phyloP scores from a whole-genome alignment of 1,139 yeast genomes.

The Taphrina communis region DNA sequence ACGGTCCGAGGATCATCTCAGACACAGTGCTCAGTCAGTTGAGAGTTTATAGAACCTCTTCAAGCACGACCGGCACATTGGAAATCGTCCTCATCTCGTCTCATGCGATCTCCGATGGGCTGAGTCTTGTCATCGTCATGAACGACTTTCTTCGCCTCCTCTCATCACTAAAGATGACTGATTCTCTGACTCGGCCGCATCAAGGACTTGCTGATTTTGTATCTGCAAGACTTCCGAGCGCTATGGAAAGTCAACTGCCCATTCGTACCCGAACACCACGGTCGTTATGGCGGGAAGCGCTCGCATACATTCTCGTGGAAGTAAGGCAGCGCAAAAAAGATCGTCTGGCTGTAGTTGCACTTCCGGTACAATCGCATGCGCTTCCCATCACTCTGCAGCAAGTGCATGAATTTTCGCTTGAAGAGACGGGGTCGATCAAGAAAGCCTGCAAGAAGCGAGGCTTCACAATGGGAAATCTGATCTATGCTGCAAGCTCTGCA shows the following conservation, averaged over 20 bases:
- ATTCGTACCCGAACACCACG: constrained; percentile 9
- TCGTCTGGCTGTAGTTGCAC: not conserved
- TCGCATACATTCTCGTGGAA: constrained; percentile 18
- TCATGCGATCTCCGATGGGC: constrained; percentile 35
- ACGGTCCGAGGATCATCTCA: constrained; percentile 23
- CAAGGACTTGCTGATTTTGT: not conserved
- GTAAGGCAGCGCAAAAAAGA: not conserved
- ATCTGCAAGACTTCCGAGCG: constrained; percentile 15
- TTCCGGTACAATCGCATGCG: not conserved
- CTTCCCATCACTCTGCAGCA: constrained; percentile 22
- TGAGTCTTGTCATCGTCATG: constrained; percentile 15
- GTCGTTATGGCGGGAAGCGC: constrained; percentile 23
- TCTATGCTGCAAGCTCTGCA: constrained; percentile 31
- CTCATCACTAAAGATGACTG: not conserved
- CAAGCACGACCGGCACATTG: not conserved
- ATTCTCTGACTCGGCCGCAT: not conserved
- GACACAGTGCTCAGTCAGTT: constrained; percentile 23
- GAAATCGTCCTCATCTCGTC: constrained; percentile 17
- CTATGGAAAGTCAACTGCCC: constrained; percentile 32
- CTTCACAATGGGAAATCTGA: constrained; percentile 30
- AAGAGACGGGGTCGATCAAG: not conserved
- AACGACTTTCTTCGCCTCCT: constrained; percentile 18
- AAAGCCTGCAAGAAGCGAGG: constrained; percentile 14
- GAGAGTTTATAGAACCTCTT: not conserved
- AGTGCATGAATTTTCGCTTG: constrained; percentile 15